Conservation (phyloP, 768 basidiomycete species). For the Mycena indigotica region DNA sequence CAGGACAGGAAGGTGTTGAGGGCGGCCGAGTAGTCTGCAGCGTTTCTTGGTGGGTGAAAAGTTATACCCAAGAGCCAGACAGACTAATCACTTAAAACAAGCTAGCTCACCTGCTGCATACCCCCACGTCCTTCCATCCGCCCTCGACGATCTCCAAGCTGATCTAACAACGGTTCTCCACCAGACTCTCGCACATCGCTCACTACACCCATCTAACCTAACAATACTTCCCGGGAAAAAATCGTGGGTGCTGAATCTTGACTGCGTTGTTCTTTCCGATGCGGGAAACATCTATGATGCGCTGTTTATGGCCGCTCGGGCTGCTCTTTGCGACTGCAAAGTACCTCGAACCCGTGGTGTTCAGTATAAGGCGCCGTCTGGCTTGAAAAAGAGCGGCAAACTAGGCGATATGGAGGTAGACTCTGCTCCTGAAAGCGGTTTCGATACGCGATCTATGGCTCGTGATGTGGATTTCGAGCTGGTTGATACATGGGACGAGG, state of each 20-base stretch:
- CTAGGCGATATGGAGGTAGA: conserved; percentile 61
- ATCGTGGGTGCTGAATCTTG: conserved; percentile 76
- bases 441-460: conserved; percentile 55
- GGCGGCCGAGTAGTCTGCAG: conserved; percentile 66
- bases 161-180: conserved; percentile 69
- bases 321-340: conserved; percentile 79
- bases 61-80: neutral
- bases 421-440: conserved; percentile 48
- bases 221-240: conserved; percentile 60
- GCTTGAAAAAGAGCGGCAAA: conserved; percentile 20
- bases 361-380: conserved; percentile 58
- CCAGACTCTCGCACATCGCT: conserved; percentile 64
- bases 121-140: conserved; percentile 60
- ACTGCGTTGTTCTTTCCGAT: conserved; percentile 73
- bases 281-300: conserved; percentile 77
- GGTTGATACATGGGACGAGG: conserved; percentile 87
- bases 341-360: conserved; percentile 74
- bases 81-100: conserved; percentile 36
- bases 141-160: conserved; percentile 75
- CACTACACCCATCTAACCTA: conserved; percentile 69
- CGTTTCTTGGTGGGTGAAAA: conserved; percentile 70
- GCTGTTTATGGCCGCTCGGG: conserved; percentile 75
- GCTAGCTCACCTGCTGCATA: conserved; percentile 81
- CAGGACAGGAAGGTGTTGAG: conserved; percentile 44
- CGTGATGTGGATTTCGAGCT: conserved; percentile 82